phyloP scores from a whole-genome alignment of 2,329 filamentous ascomycete genomes.

The Penicillium sp. region DNA sequence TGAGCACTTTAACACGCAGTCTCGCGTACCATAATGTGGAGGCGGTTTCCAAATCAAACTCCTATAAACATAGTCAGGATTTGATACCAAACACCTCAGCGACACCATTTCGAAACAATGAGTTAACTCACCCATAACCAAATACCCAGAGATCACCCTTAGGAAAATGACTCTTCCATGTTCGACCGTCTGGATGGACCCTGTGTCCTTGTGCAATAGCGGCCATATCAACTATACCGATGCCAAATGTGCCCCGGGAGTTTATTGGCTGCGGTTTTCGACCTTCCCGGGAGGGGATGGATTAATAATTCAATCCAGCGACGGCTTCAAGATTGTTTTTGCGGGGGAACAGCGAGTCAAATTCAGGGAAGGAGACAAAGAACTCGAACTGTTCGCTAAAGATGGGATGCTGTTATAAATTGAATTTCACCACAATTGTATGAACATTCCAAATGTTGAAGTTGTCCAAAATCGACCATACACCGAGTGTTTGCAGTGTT shows the following conservation, averaged over 20 bases:
- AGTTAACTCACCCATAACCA: slow-evolving; percentile 79
- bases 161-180: slow-evolving; percentile 46
- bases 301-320: slow-evolving; percentile 1
- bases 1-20: not conserved
- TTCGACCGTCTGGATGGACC: slow-evolving; percentile 29
- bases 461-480: not conserved
- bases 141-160: slow-evolving; percentile 86
- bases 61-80: slow-evolving; percentile 47
- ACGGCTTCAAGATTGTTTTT: not conserved
- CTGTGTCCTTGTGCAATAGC: slow-evolving; percentile 18
- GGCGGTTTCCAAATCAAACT: slow-evolving; percentile 98
- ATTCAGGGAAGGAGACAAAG: not conserved
- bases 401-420: not conserved
- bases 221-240: slow-evolving; percentile 9
- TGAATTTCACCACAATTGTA: not conserved
- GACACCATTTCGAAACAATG: not conserved
- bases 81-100: not conserved
- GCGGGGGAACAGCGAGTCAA: not conserved
- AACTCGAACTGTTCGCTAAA: not conserved
- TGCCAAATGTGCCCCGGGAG: not conserved
- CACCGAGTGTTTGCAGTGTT: slow-evolving; percentile 2
- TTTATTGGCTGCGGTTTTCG: not conserved
- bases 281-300: not conserved
- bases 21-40: slow-evolving; percentile 76
- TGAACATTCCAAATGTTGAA: not conserved